phyloP scores from a whole-genome alignment of 2,329 filamentous ascomycete genomes.

The Epicoccum sorghinum region DNA sequence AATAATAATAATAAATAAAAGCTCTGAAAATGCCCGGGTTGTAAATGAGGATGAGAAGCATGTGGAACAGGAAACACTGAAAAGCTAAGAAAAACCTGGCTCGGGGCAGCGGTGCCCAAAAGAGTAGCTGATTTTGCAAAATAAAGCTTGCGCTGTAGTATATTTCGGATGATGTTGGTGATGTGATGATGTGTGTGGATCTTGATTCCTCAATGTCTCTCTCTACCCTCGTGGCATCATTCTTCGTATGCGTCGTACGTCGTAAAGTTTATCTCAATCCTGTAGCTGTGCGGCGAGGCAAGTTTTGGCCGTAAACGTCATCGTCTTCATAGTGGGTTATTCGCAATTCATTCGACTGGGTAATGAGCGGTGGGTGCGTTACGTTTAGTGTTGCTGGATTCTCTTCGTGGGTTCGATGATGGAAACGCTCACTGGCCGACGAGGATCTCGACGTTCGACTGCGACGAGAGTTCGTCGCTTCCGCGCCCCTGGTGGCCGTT shows the following conservation, averaged over 20 bases:
- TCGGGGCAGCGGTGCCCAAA: slow-evolving; percentile 11
- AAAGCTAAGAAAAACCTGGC: no score
- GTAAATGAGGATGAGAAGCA: no score
- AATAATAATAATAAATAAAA: no score
- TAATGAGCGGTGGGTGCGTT: slow-evolving; percentile 31
- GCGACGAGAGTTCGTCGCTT: slow-evolving; percentile 68
- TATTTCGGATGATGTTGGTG: slow-evolving; percentile 17
- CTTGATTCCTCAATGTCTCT: not conserved
- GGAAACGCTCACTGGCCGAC: slow-evolving; percentile 59
- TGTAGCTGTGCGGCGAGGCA: slow-evolving; percentile 15
- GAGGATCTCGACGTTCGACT: slow-evolving; percentile 67
- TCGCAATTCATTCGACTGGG: slow-evolving; percentile 25
- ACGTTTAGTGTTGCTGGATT: slow-evolving; percentile 9
- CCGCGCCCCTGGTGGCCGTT: slow-evolving; percentile 67
- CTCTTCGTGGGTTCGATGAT: slow-evolving; percentile 11
- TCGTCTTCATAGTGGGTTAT: slow-evolving; percentile 40
- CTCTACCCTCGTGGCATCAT: slow-evolving; percentile 50
- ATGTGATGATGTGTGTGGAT: not conserved
- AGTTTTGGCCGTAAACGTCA: slow-evolving; percentile 40
- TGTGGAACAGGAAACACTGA: no score
- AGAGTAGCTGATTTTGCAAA: slow-evolving; percentile 5
- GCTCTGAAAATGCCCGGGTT: no score
- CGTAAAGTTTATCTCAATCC: slow-evolving; percentile 43
- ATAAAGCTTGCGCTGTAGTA: slow-evolving; percentile 9
- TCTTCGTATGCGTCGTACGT: slow-evolving; percentile 48